Evolutionary conservation across 2,329 filamentous ascomycete genomes (phyloP).

Genomic region (Clonostachys byssicola): DNA sequence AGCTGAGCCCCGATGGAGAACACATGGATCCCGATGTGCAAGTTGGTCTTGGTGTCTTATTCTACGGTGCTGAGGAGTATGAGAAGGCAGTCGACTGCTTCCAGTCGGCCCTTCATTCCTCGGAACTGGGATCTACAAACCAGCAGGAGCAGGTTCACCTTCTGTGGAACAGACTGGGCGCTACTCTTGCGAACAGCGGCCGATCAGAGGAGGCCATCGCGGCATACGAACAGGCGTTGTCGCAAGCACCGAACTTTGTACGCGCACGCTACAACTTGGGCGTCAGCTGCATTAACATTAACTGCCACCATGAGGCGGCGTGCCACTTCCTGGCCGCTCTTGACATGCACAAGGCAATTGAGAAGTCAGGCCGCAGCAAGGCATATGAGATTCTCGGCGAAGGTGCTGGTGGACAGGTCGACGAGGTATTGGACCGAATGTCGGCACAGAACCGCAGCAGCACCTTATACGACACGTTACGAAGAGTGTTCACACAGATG

Average conservation of each 20-base stretch:
- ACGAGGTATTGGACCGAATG: slow-evolving; percentile 80
- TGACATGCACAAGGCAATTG: slow-evolving; percentile 92
- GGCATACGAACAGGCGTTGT: slow-evolving; percentile 89
- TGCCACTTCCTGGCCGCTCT: slow-evolving; percentile 88
- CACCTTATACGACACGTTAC: slow-evolving; percentile 90
- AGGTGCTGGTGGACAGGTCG: slow-evolving; percentile 36
- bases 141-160: slow-evolving; percentile 84
- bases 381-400: slow-evolving; percentile 76
- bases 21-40: slow-evolving; percentile 99
- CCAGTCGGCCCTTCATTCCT: slow-evolving; percentile 80
- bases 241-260: slow-evolving; percentile 91
- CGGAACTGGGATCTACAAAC: slow-evolving; percentile 80
- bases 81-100: slow-evolving; percentile 99
- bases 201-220: slow-evolving; percentile 94
- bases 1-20: slow-evolving; percentile 84
- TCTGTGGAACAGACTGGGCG: slow-evolving; percentile 94
- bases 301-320: slow-evolving; percentile 88
- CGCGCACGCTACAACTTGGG: slow-evolving; percentile 95
- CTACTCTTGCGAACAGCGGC: slow-evolving; percentile 91
- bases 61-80: slow-evolving; percentile 97
- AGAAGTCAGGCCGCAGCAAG: slow-evolving; percentile 77
- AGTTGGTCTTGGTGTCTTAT: slow-evolving; percentile 91
- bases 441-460: slow-evolving; percentile 94
- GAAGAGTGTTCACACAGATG: slow-evolving; percentile 97
- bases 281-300: slow-evolving; percentile 95